phyloP scores from a whole-genome alignment of 2,329 filamentous ascomycete species.

The Lachnellula suecica region DNA sequence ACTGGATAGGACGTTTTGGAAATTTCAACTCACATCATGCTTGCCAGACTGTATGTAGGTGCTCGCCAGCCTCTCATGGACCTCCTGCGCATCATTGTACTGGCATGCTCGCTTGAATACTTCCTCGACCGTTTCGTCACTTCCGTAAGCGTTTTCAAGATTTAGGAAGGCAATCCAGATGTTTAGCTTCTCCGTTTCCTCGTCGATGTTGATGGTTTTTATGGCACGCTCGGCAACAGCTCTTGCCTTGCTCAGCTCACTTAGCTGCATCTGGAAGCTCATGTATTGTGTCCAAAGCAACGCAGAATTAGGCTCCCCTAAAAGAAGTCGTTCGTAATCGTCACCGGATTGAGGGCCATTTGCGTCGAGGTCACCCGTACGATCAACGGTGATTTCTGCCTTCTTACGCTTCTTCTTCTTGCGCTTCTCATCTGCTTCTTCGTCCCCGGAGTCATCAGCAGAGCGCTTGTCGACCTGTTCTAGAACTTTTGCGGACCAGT shows the following conservation, averaged over 20 bases:
- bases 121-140: conserved; percentile 76
- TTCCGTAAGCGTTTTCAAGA: conserved; percentile 87
- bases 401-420: conserved; percentile 77
- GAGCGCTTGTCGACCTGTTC: conserved; percentile 45
- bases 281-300: conserved; percentile 95
- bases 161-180: conserved; percentile 95
- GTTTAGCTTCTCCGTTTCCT: conserved; percentile 90
- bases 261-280: conserved; percentile 94
- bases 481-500: conserved; percentile 78
- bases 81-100: conserved; percentile 88
- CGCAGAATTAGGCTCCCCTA: conserved; percentile 92
- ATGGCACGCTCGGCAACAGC: conserved; percentile 89
- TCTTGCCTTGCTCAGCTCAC: conserved; percentile 83
- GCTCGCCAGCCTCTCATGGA: conserved; percentile 85
- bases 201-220: conserved; percentile 84
- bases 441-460: conserved; percentile 45
- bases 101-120: conserved; percentile 91
- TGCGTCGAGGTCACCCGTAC: conserved; percentile 86
- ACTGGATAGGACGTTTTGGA: neutral
- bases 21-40: conserved; percentile 62
- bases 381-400: conserved; percentile 78
- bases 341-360: conserved; percentile 85
- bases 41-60: conserved; percentile 95
- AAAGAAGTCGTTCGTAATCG: conserved; percentile 90
- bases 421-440: conserved; percentile 36